Evolutionary conservation across 1,139 yeast genomes (phyloP).

Genomic region (Saccharomyces hybrid): DNA sequence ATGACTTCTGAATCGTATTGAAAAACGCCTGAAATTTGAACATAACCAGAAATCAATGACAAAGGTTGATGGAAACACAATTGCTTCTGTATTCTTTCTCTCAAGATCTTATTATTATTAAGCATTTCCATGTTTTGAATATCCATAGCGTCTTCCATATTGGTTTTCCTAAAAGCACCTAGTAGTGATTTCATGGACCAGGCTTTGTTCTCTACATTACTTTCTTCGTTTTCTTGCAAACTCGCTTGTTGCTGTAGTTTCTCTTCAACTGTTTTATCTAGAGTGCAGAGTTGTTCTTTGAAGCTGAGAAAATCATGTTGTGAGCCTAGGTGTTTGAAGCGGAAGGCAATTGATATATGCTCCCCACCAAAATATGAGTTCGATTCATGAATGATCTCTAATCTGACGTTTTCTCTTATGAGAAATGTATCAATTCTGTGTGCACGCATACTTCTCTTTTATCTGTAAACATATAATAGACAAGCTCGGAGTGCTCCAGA

Average conservation of each 20-base stretch:
- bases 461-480: too few relatives aligned
- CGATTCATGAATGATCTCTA: slow-evolving; percentile 34
- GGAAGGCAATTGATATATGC: slow-evolving; percentile 32
- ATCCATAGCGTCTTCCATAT: background rate
- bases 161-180: background rate
- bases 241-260: slow-evolving; percentile 2
- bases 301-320: slow-evolving; percentile 12
- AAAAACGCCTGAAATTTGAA: slow-evolving; percentile 68
- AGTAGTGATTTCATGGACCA: slow-evolving; percentile 15
- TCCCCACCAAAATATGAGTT: slow-evolving; percentile 36
- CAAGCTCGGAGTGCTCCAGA: too few relatives aligned
- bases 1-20: slow-evolving; percentile 51
- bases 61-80: slow-evolving; percentile 26
- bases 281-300: slow-evolving; percentile 11
- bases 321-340: slow-evolving; percentile 34
- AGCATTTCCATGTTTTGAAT: background rate
- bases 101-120: slow-evolving; percentile 24
- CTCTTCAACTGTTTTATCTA: slow-evolving; percentile 13
- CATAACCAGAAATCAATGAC: slow-evolving; percentile 55
- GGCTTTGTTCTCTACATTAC: background rate
- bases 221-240: slow-evolving; percentile 1
- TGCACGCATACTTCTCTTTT: slow-evolving; percentile 16
- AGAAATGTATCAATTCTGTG: slow-evolving; percentile 27
- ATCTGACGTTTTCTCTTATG: slow-evolving; percentile 29
- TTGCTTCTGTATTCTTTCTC: slow-evolving; percentile 20